Base-by-base conservation (phyloP, 805 yeast species). In the Candida golubevii region DNA sequence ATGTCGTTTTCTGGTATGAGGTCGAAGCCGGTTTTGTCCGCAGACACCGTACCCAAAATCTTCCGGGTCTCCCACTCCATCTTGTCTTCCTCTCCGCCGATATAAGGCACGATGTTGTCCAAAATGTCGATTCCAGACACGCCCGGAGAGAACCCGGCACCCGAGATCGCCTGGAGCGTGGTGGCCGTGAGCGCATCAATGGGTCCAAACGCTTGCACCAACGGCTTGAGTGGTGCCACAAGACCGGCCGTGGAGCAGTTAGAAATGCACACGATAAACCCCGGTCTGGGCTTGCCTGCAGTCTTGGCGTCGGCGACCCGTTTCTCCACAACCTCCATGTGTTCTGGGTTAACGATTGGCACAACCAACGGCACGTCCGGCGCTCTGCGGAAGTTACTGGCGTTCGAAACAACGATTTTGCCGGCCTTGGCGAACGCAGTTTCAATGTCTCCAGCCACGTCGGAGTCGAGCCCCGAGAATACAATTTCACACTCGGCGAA, bases 241-340 rank as follows among this genome's bases (percentile, higher is more conserved):
- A 93, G 75, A 35, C 98, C 98, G 5, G 98, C 99, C 32, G 99
- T 93, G 38, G 98, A 90, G 72, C 99, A 93, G 75, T 93, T 93
- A 47, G 98, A 90, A 61, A 91, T 93, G 71, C 99, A 93, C 37
- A 91, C 83, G 54, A 88, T 85, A 67, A 79, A 88, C 37, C 99
- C 99, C 46, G 83, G 82, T 61, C 71, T 80, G 58, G 68, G 61
- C 50, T 74, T 72, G 40, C 85, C 85, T 8, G 65, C 66, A 26
- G 75, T 73, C 54, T 74, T 72, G 31, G 89, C 83, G 18, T 65
- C 73, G 12, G 65, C 65, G 26, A 83, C 71, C 54, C 78, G 78
- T 42, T 78, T 69, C 56, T 79, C 85, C 42, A 88, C 75, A 42
- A 89, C 75, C 36, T 81, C 80, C 56, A 93, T 72, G 67, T 93